A percentile compares a stretch with the other conserved stretches of the same genome.
phyloP scores from a whole-genome alignment of 2,329 filamentous ascomycete genomes.

The Pseudocercospora crystallina region DNA sequence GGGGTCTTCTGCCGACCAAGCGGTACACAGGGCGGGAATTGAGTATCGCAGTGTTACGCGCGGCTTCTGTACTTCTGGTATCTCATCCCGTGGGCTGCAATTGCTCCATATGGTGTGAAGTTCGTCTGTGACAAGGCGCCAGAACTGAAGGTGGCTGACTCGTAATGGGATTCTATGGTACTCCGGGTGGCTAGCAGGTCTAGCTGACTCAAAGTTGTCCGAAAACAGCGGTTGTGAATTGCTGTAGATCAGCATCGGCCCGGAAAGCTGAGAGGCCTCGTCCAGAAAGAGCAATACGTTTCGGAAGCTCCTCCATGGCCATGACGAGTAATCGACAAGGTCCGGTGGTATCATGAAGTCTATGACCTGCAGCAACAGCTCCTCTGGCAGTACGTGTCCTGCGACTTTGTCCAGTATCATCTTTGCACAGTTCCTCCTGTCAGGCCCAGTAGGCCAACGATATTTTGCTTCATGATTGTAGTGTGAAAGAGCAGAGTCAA shows the following conservation, averaged over 20 bases:
- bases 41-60: not conserved
- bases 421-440: not conserved
- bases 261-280: not conserved
- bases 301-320: not conserved
- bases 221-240: not conserved
- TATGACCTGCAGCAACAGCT: not conserved
- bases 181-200: not conserved
- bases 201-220: too few species aligned
- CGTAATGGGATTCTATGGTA: not conserved
- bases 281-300: conserved; percentile 5
- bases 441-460: not conserved
- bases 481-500: conserved; percentile 3
- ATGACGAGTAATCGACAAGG: not conserved
- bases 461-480: not conserved
- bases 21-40: not conserved
- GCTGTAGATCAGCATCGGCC: conserved; percentile 1
- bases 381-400: not conserved
- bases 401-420: conserved; percentile 1
- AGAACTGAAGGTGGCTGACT: conserved; percentile 1
- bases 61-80: not conserved
- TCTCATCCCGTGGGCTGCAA: not conserved
- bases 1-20: too few species aligned
- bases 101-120: conserved; percentile 4
- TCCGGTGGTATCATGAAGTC: not conserved
- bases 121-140: conserved; percentile 6